Conservation (phyloP, 257 asterid species). For the Nicotiana attenuata region DNA sequence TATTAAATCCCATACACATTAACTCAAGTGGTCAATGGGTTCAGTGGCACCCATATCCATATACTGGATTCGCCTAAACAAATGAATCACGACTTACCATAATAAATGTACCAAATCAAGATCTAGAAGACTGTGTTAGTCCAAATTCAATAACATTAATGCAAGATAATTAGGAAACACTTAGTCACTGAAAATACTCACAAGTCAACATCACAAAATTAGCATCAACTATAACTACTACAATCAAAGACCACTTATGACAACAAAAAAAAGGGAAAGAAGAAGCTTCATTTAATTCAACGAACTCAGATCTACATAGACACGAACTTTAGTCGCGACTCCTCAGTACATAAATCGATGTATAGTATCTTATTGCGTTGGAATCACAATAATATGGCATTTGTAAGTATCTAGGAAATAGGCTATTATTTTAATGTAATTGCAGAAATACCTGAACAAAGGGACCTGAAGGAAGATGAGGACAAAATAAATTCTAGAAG, state of each 20-base stretch:
- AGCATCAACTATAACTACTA: background rate
- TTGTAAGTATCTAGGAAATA: no score
- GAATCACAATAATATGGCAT: background rate
- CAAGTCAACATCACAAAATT: background rate
- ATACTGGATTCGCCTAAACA: background rate
- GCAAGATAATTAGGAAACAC: background rate
- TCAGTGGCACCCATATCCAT: no score
- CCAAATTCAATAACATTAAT: background rate
- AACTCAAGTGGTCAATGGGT: no score
- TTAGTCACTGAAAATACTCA: background rate
- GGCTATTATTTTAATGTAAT: background rate
- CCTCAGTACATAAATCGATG: background rate
- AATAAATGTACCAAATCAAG: background rate
- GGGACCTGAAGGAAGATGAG: conserved; percentile 82
- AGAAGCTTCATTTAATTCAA: background rate
- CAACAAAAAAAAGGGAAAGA: background rate
- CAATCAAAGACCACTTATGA: background rate
- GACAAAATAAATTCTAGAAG: conserved; percentile 54
- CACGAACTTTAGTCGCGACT: background rate
- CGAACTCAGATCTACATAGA: background rate
- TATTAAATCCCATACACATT: no score
- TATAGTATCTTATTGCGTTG: background rate
- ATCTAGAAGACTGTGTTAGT: background rate
- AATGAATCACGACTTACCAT: background rate
- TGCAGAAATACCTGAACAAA: conserved; percentile 64